A percentile compares a stretch with the other conserved stretches of the same genome.
Conservation (phyloP, 2,329 filamentous ascomycete species). For the Claviceps pazoutovae region DNA sequence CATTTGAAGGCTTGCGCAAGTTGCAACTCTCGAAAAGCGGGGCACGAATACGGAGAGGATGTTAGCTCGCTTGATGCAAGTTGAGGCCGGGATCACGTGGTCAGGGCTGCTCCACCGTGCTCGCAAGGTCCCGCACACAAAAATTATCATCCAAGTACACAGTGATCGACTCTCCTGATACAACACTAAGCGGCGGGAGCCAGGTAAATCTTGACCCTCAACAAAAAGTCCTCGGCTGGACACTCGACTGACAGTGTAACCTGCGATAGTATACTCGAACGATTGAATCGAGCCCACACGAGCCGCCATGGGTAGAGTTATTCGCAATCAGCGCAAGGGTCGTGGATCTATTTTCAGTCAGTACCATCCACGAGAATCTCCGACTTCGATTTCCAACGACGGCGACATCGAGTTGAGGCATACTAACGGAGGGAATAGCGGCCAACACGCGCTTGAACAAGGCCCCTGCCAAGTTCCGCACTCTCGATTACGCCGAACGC, state of each 20-base stretch:
- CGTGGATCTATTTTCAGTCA: slow-evolving; percentile 45
- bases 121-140: slow-evolving; percentile 21
- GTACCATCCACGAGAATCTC: slow-evolving; percentile 15
- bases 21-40: not conserved
- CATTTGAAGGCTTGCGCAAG: not conserved
- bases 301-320: slow-evolving; percentile 42
- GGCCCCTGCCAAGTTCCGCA: slow-evolving; percentile 73
- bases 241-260: slow-evolving; percentile 5
- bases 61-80: slow-evolving; percentile 5
- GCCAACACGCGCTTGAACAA: slow-evolving; percentile 88
- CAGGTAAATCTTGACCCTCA: slow-evolving; percentile 20
- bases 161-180: slow-evolving; percentile 17
- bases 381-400: slow-evolving; percentile 12
- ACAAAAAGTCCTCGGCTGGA: slow-evolving; percentile 10
- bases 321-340: slow-evolving; percentile 53
- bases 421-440: slow-evolving; percentile 34
- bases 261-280: slow-evolving; percentile 17
- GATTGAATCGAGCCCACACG: slow-evolving; percentile 21
- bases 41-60: not conserved
- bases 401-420: slow-evolving; percentile 7
- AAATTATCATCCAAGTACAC: slow-evolving; percentile 18
- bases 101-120: slow-evolving; percentile 18
- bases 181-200: slow-evolving; percentile 27
- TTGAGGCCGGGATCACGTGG: slow-evolving; percentile 18
- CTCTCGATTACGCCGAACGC: slow-evolving; percentile 89